Evolutionary conservation across 352 stramenopile genomes (phyloP).

Genomic region (Phytophthora cajani): DNA sequence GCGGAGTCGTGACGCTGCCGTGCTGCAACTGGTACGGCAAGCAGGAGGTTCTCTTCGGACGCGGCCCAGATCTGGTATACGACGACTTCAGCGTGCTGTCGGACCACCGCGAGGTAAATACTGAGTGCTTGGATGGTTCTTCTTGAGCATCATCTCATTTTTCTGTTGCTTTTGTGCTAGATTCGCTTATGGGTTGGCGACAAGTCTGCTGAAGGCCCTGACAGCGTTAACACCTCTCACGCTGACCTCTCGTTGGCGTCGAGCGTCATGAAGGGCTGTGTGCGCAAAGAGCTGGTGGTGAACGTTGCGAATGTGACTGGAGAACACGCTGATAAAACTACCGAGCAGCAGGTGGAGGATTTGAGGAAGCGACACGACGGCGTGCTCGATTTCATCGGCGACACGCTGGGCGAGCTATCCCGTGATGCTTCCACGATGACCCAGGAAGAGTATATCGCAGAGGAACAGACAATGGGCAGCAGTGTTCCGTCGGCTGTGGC

Average conservation of each 20-base stretch:
- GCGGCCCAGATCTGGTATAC: conserved; percentile 72
- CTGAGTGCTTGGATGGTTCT: no score
- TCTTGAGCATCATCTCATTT: no score
- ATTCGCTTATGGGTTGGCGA: conserved; percentile 52
- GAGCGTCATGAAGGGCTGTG: conserved; percentile 64
- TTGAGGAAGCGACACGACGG: conserved; percentile 18
- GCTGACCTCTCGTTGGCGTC: conserved; percentile 25
- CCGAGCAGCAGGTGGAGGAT: conserved; percentile 1
- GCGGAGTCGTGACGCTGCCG: conserved; percentile 73
- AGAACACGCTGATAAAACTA: neutral
- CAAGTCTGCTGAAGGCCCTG: neutral
- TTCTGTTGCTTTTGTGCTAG: conserved; percentile 31
- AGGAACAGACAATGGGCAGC: conserved; percentile 24
- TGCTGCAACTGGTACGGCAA: conserved; percentile 88
- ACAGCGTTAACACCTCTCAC: conserved; percentile 23
- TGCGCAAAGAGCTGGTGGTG: conserved; percentile 33
- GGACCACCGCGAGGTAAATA: conserved; percentile 78
- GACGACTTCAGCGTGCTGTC: conserved; percentile 87
- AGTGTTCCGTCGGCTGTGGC: conserved; percentile 27
- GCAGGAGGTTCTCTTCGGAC: conserved; percentile 65
- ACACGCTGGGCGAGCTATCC: conserved; percentile 26
- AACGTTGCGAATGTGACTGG: neutral
- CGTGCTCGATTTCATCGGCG: conserved; percentile 38
- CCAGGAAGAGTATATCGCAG: conserved; percentile 15
- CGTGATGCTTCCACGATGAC: conserved; percentile 25